Percentiles rank a stretch among this genome's conserved stretches.
These are phyloP conservation scores for Vigna angularis DNA, from an alignment of 306 rosid genomes.

Conservation along the genomic window DNA sequence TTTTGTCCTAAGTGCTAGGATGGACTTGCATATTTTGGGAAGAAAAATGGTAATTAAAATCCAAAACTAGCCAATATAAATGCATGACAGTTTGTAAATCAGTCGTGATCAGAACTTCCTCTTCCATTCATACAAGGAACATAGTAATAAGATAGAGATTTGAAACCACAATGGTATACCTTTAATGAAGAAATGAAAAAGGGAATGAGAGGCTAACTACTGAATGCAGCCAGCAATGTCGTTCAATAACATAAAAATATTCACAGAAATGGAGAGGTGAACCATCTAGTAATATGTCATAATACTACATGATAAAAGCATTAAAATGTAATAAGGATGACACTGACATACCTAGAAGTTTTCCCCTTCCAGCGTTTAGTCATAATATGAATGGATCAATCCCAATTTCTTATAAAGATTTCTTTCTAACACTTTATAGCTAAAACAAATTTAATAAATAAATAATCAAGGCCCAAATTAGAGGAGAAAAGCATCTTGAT, in stretches of 20 bases:
- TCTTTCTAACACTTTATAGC: background rate
- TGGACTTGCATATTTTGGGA: conserved; percentile 10
- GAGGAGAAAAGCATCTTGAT: conserved; percentile 4
- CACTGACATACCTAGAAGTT: background rate
- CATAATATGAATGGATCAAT: background rate
- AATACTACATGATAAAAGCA: background rate
- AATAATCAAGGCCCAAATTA: background rate
- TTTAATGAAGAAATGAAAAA: conserved; percentile 4
- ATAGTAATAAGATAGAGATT: conserved; percentile 12
- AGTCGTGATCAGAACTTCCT: conserved; percentile 29
- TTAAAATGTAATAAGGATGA: background rate
- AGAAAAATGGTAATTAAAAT: background rate
- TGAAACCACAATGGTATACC: background rate
- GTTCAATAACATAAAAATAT: background rate
- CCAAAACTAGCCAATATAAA: conserved; percentile 20
- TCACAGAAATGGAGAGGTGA: background rate
- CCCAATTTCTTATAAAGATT: background rate
- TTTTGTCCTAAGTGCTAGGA: background rate
- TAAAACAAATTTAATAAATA: background rate
- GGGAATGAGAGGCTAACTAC: background rate
- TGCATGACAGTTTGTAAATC: conserved; percentile 24
- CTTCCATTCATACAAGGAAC: conserved; percentile 7
- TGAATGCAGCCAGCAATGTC: conserved; percentile 1
- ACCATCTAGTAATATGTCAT: background rate
- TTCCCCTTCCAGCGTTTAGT: background rate